Conservation (phyloP, 2,329 filamentous ascomycete species). For the Calonectria leucothoes region DNA sequence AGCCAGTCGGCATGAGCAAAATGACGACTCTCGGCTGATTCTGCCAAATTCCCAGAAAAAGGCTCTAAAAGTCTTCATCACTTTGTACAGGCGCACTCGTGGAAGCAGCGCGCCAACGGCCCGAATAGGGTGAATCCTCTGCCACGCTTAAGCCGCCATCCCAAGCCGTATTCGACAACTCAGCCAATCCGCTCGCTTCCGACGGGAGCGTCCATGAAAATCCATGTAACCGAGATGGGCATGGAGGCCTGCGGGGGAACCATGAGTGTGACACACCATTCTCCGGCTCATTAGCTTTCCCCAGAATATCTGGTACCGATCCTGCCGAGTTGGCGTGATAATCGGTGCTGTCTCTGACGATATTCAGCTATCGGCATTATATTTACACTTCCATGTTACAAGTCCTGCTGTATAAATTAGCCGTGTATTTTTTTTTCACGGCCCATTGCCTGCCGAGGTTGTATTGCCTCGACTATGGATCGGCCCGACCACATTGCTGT, state of each 20-base stretch:
- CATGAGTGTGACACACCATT: constrained; percentile 37
- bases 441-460: too few species aligned
- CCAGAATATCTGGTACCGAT: constrained; percentile 12
- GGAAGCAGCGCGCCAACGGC: constrained; percentile 36
- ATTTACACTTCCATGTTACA: background rate
- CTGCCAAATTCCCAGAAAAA: background rate
- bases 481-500: background rate
- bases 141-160: constrained; percentile 25
- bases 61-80: background rate
- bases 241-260: constrained; percentile 41
- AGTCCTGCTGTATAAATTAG: background rate
- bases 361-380: background rate
- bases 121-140: constrained; percentile 39
- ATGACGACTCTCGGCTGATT: background rate
- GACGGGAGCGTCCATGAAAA: background rate
- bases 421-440: background rate
- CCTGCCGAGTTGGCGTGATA: background rate
- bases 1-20: background rate
- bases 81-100: background rate
- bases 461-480: background rate
- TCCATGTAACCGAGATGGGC: constrained; percentile 15
- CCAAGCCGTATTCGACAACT: constrained; percentile 25
- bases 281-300: constrained; percentile 15
- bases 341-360: background rate
- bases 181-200: constrained; percentile 30